These are phyloP conservation scores for Candida railenensis DNA, from an alignment of 805 yeast species.

Conservation along the genomic window DNA sequence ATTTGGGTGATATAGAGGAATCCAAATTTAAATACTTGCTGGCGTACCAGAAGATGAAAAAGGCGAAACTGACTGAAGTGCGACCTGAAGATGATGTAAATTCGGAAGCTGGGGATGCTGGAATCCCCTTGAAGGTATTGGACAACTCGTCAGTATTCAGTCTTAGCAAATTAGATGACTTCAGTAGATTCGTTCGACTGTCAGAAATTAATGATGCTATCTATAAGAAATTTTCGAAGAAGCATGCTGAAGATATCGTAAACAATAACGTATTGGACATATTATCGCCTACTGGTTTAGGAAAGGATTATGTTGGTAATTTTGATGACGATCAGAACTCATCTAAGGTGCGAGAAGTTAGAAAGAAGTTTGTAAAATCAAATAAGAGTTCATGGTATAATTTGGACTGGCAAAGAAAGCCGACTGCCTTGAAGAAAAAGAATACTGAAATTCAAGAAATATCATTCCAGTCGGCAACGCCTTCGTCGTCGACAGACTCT, in stretches of 20 bases:
- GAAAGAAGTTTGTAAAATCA: not conserved
- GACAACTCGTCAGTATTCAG: constrained; percentile 24
- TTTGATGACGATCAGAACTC: constrained; percentile 4
- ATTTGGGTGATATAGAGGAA: constrained; percentile 10
- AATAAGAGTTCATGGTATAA: constrained; percentile 2
- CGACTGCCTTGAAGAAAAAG: not conserved
- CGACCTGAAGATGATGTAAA: constrained; percentile 9
- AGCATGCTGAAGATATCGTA: constrained; percentile 1
- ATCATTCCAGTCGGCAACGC: not conserved
- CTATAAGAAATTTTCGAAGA: constrained; percentile 14
- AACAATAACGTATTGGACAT: constrained; percentile 8
- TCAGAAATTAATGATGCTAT: constrained; percentile 34
- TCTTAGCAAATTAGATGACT: constrained; percentile 34
- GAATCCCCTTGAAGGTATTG: constrained; percentile 15
- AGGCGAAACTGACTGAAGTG: not conserved
- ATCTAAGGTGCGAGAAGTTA: not conserved
- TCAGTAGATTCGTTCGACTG: constrained; percentile 28
- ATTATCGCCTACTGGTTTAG: constrained; percentile 8
- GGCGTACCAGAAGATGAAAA: constrained; percentile 18
- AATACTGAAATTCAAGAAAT: constrained; percentile 2
- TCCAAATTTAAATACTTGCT: constrained; percentile 28
- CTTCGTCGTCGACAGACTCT: not conserved
- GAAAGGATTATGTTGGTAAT: constrained; percentile 7
- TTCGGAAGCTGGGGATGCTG: constrained; percentile 5
- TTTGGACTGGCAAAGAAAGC: constrained; percentile 4